A percentile compares a stretch with the other conserved stretches of the same genome.
These are phyloP conservation scores for Colletotrichum gigasporum DNA, from an alignment of 2,329 filamentous ascomycete species.

Conservation along the genomic window DNA sequence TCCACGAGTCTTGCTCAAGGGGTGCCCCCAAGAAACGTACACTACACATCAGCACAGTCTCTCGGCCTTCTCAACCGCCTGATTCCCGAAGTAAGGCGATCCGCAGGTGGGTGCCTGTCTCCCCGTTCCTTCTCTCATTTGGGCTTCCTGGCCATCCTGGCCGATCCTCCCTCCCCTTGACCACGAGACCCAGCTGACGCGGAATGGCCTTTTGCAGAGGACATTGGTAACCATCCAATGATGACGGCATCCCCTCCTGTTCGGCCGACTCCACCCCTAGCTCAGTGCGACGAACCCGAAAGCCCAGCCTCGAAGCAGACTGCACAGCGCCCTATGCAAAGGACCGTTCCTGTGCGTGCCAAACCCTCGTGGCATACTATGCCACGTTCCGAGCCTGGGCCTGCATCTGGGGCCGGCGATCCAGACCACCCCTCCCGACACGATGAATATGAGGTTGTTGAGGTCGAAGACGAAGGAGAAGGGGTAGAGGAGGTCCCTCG, in stretches of 20 bases:
- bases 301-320: constrained; percentile 3
- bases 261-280: constrained; percentile 27
- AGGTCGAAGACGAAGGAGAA: constrained; percentile 18
- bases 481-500: constrained; percentile 20
- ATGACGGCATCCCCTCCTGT: constrained; percentile 27
- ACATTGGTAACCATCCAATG: constrained; percentile 10
- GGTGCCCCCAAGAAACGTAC: constrained; percentile 14
- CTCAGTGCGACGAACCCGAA: constrained; percentile 20
- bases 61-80: constrained; percentile 3
- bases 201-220: not conserved
- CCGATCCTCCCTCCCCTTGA: not conserved
- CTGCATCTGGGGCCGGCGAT: constrained; percentile 12
- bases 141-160: constrained; percentile 4
- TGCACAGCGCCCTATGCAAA: constrained; percentile 15
- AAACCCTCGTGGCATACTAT: constrained; percentile 21
- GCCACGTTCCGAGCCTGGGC: constrained; percentile 4
- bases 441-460: constrained; percentile 32
- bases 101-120: constrained; percentile 27
- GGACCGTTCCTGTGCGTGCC: constrained; percentile 4
- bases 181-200: constrained; percentile 16
- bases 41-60: constrained; percentile 12
- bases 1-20: constrained; percentile 4
- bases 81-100: constrained; percentile 16
- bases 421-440: constrained; percentile 18
- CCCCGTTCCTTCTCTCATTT: constrained; percentile 3